Evolutionary conservation across 805 yeast genomes (phyloP).

Genomic region (Teunomyces panamensis): DNA sequence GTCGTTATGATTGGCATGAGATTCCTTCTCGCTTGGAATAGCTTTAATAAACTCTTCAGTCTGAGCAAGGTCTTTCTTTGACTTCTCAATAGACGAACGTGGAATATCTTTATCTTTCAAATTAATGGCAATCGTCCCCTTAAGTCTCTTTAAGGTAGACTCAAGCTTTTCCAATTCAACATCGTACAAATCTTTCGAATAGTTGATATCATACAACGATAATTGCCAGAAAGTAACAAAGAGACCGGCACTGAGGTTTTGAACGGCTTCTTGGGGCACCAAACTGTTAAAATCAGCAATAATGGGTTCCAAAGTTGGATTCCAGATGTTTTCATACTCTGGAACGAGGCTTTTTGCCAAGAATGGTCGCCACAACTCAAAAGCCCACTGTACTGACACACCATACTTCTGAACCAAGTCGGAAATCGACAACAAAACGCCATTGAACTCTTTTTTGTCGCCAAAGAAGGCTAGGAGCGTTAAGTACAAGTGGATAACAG

Average conservation of each 20-base stretch:
- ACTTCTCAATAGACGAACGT: conserved; percentile 18
- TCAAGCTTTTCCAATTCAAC: conserved; percentile 41
- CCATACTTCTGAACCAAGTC: conserved; percentile 41
- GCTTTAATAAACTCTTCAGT: conserved; percentile 21
- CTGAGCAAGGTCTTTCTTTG: conserved; percentile 19
- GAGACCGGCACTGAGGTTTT: conserved; percentile 36
- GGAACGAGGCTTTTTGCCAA: conserved; percentile 26
- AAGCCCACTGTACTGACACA: conserved; percentile 61
- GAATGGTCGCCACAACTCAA: conserved; percentile 70
- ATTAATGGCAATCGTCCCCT: conserved; percentile 30
- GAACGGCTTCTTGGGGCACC: conserved; percentile 7
- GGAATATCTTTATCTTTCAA: conserved; percentile 24
- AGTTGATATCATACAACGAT: conserved; percentile 67
- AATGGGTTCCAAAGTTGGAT: conserved; percentile 1
- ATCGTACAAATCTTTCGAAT: conserved; percentile 48
- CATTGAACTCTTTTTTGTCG: conserved; percentile 25
- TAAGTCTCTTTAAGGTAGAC: conserved; percentile 31
- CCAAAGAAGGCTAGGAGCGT: conserved; percentile 57
- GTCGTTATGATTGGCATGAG: conserved; percentile 43
- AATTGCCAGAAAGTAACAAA: conserved; percentile 72
- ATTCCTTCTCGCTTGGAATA: conserved; percentile 39
- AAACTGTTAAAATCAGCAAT: not conserved
- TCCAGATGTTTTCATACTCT: conserved; percentile 2
- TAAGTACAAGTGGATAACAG: conserved; percentile 63
- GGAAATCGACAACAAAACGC: conserved; percentile 39